phyloP scores from a whole-genome alignment of 2,329 filamentous ascomycete species.

The Colletotrichum acutatum region DNA sequence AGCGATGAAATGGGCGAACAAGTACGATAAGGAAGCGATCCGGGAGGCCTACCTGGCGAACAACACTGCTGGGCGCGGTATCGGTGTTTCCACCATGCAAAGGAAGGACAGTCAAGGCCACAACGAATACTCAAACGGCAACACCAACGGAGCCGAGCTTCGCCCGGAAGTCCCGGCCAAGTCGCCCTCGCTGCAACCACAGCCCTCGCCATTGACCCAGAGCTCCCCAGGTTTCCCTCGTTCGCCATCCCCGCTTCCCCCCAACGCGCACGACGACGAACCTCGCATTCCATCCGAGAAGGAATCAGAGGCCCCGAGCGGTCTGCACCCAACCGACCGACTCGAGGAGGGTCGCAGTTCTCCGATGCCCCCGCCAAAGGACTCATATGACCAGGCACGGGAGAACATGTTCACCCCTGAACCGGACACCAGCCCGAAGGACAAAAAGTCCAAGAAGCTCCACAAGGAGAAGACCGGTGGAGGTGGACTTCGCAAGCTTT shows the following conservation, averaged over 20 bases:
- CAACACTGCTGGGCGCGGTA: conserved; percentile 75
- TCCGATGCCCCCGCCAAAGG: conserved; percentile 51
- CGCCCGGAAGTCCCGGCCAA: conserved; percentile 57
- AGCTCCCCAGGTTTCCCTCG: conserved; percentile 31
- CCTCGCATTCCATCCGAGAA: conserved; percentile 48
- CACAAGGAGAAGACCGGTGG: conserved; percentile 60
- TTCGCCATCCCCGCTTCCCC: conserved; percentile 19
- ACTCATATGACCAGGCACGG: conserved; percentile 48
- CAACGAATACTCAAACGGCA: conserved; percentile 44
- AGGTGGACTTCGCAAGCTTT: conserved; percentile 72
- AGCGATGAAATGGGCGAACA: conserved; percentile 96
- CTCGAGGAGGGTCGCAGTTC: conserved; percentile 47
- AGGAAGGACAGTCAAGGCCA: conserved; percentile 49
- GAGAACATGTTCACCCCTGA: conserved; percentile 53
- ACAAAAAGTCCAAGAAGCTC: conserved; percentile 62
- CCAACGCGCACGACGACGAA: conserved; percentile 29
- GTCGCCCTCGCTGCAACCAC: conserved; percentile 43
- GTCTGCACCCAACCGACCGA: conserved; percentile 50
- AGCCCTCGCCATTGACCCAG: conserved; percentile 41
- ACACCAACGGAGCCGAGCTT: conserved; percentile 44
- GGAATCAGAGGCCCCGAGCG: conserved; percentile 46
- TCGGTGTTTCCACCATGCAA: conserved; percentile 57
- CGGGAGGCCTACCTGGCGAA: conserved; percentile 88
- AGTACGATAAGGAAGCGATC: conserved; percentile 91
- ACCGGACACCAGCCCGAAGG: conserved; percentile 55